Percentiles rank a stretch among this genome's conserved stretches.
These are phyloP conservation scores for Sorghum bicolor DNA, from an alignment of 176 grass and related monocot genomes.

Conservation along the genomic window DNA sequence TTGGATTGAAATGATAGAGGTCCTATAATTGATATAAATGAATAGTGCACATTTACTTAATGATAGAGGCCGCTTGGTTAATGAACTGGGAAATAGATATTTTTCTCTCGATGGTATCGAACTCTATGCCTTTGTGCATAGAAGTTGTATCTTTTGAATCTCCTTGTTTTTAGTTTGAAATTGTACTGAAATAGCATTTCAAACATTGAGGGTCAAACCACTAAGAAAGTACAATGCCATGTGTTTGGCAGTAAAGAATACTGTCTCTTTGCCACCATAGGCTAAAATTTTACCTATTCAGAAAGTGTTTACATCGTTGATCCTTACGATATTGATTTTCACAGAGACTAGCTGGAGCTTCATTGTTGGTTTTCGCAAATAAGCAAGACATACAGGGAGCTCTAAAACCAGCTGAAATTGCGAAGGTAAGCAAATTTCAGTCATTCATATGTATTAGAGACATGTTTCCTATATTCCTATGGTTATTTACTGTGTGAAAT, in stretches of 20 bases:
- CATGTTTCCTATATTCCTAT: background rate
- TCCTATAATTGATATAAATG: background rate
- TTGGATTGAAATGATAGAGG: background rate
- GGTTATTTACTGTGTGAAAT: background rate
- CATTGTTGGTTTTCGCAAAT: constrained; percentile 94
- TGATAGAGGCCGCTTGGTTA: background rate
- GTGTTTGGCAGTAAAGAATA: background rate
- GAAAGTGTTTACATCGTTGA: background rate
- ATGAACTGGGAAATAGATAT: background rate
- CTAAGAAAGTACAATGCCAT: background rate
- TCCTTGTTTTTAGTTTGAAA: background rate
- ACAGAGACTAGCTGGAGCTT: constrained; percentile 83
- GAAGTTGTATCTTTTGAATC: background rate
- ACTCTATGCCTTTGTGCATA: background rate
- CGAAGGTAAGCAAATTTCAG: constrained; percentile 57
- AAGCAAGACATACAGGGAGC: constrained; percentile 97
- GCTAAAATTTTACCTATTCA: background rate
- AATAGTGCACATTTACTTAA: background rate
- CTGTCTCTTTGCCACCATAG: background rate
- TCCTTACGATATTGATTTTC: constrained; percentile 22
- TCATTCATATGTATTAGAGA: background rate
- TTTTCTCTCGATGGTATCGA: background rate
- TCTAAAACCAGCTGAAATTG: constrained; percentile 82
- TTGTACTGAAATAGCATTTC: background rate
- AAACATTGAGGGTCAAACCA: background rate